Conservation (phyloP, 2,329 filamentous ascomycete genomes). For the Monosporascus sp. region DNA sequence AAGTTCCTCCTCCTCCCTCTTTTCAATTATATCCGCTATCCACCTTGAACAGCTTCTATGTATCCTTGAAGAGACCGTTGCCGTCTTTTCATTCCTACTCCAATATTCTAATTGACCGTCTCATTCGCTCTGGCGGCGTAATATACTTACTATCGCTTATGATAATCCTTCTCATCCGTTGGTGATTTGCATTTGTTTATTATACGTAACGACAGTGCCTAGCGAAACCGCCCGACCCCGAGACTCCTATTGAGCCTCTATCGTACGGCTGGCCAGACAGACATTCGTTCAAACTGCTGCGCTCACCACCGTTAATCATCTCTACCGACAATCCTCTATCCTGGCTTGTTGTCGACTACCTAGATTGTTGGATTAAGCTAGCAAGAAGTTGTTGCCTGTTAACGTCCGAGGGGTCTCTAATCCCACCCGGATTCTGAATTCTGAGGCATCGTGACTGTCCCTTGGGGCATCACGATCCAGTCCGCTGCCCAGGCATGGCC, state of each 20-base stretch:
- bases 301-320: neutral
- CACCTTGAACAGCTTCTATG: neutral
- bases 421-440: neutral
- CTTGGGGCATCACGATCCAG: conserved; percentile 29
- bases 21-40: conserved; percentile 1
- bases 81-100: conserved; percentile 13
- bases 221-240: neutral
- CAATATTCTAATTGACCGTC: conserved; percentile 29
- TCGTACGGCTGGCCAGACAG: neutral
- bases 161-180: conserved; percentile 15
- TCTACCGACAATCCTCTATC: neutral
- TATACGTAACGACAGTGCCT: neutral
- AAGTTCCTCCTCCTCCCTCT: conserved; percentile 10
- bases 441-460: conserved; percentile 33
- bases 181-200: conserved; percentile 3
- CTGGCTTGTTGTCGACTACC: neutral
- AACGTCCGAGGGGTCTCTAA: neutral
- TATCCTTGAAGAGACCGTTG: conserved; percentile 1
- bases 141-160: conserved; percentile 26
- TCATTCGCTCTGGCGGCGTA: conserved; percentile 56
- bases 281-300: neutral
- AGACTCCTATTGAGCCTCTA: neutral
- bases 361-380: neutral
- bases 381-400: neutral
- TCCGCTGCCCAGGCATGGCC: conserved; percentile 42